Percentiles rank a stretch among this genome's conserved stretches.
Conservation (phyloP, 345 rosid species). For the sweet orange (Citrus sinensis) region DVS_A1.0 CM039165.1:2359501-2360000, state of each 20-base stretch:
- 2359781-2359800: neutral
- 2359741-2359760: neutral
- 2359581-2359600: neutral
- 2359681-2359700: no score
- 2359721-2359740: neutral
- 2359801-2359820: neutral
- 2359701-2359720: no score
- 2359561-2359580: neutral
- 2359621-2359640: neutral
- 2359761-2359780: neutral
- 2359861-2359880: neutral
- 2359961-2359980: neutral
- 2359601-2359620: neutral
- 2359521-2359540: neutral
- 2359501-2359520: neutral
- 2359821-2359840: neutral
- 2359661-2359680: neutral
- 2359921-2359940: neutral
- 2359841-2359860: neutral
- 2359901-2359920: neutral
- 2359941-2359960: neutral
- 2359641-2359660: neutral
- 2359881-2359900: neutral
- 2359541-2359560: neutral
- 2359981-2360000: neutral